Evolutionary conservation across 1,284 basidiomycete species (phyloP).

Genomic region (Ceratobasidium sp.): DNA sequence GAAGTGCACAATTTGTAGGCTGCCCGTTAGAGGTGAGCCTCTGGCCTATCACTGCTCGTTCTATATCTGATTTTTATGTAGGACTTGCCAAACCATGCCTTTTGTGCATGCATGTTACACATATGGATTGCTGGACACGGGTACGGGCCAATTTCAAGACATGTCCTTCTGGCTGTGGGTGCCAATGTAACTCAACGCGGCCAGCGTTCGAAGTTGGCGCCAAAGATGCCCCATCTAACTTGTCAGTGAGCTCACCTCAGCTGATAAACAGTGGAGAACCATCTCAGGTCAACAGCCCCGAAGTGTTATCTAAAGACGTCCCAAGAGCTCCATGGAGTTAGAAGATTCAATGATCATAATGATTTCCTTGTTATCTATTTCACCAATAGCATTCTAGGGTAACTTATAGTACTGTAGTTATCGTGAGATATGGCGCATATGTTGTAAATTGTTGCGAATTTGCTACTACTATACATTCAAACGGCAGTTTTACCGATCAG

Average conservation of each 20-base stretch:
- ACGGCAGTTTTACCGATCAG: too few species aligned
- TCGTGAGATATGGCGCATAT: too few species aligned
- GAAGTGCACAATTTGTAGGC: slow-evolving; percentile 41
- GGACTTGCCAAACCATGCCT: slow-evolving; percentile 40
- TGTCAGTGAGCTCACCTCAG: neutral
- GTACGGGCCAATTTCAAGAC: slow-evolving; percentile 23
- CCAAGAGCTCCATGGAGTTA: slow-evolving; percentile 12
- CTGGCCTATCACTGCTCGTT: neutral
- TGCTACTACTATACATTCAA: too few species aligned
- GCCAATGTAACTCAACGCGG: slow-evolving; percentile 20
- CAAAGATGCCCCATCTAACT: slow-evolving; percentile 9
- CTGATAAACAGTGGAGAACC: slow-evolving; percentile 21
- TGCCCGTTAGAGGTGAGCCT: slow-evolving; percentile 39
- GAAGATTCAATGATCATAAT: too few species aligned
- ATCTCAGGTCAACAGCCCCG: slow-evolving; percentile 24
- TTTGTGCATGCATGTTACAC: slow-evolving; percentile 41
- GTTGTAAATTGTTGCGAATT: too few species aligned
- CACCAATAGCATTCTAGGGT: too few species aligned
- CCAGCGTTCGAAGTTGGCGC: slow-evolving; percentile 15
- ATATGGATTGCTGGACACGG: slow-evolving; percentile 40
- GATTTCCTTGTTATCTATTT: too few species aligned
- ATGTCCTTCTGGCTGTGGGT: slow-evolving; percentile 43
- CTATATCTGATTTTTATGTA: neutral
- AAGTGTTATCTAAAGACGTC: slow-evolving; percentile 1
- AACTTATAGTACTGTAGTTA: too few species aligned